phyloP scores from a whole-genome alignment of 1,139 yeast genomes.

The Diutina rugosa region DNA sequence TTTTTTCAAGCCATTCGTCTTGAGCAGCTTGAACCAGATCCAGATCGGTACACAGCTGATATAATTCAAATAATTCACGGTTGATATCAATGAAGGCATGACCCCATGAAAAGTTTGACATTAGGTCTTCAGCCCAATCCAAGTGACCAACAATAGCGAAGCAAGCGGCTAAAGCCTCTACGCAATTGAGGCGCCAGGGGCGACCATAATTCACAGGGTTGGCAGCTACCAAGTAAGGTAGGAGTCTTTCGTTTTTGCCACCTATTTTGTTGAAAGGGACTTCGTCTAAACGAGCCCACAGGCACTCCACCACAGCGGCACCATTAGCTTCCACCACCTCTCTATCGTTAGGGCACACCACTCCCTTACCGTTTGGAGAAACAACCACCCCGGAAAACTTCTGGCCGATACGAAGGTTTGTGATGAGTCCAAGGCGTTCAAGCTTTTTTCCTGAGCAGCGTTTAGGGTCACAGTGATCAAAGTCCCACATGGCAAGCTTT shows the following conservation, averaged over 20 bases:
- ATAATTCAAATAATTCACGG: constrained; percentile 60
- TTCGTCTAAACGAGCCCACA: constrained; percentile 95
- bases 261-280: constrained; percentile 91
- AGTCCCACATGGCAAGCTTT: constrained; percentile 85
- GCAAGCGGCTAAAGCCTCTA: constrained; percentile 95
- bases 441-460: constrained; percentile 93
- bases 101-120: constrained; percentile 89
- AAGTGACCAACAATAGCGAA: constrained; percentile 85
- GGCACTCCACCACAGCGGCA: constrained; percentile 95
- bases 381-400: constrained; percentile 86
- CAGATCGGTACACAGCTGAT: constrained; percentile 71
- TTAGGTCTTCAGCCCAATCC: constrained; percentile 76
- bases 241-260: constrained; percentile 73
- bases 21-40: constrained; percentile 66
- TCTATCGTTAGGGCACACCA: constrained; percentile 81
- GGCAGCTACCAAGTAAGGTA: constrained; percentile 92
- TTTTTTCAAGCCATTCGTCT: constrained; percentile 54
- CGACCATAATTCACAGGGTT: constrained; percentile 95
- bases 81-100: constrained; percentile 72
- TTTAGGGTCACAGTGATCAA: constrained; percentile 97
- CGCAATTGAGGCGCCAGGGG: constrained; percentile 94
- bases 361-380: constrained; percentile 83
- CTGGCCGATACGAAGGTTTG: constrained; percentile 73
- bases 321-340: constrained; percentile 72
- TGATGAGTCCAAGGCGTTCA: constrained; percentile 77